Evolutionary conservation across 192 early-diverging fungal species (phyloP).

Genomic region (Geosiphon pyriformis): DNA sequence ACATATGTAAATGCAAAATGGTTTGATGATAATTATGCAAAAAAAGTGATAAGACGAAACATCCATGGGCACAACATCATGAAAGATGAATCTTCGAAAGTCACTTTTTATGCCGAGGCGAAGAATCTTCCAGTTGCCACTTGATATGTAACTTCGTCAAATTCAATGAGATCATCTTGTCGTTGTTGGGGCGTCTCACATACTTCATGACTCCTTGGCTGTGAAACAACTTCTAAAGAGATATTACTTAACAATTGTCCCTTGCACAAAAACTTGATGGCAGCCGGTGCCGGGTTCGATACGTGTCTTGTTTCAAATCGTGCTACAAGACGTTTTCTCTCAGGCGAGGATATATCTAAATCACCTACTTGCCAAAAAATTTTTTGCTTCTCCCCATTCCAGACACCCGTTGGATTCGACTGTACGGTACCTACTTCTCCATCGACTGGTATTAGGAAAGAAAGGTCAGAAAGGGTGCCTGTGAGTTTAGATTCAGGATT

Average conservation of each 20-base stretch:
- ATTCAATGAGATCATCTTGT: neutral
- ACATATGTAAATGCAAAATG: no score
- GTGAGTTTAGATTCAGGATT: slow-evolving; percentile 32
- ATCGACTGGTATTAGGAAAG: slow-evolving; percentile 43
- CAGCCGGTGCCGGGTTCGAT: slow-evolving; percentile 7
- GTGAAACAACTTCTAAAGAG: slow-evolving; percentile 7
- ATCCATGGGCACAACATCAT: no score
- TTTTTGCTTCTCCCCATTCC: slow-evolving; percentile 44
- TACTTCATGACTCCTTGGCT: neutral
- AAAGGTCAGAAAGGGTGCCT: slow-evolving; percentile 31
- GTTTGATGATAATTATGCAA: no score
- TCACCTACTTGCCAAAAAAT: slow-evolving; percentile 47
- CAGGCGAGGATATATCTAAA: slow-evolving; percentile 11
- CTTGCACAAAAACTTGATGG: slow-evolving; percentile 16
- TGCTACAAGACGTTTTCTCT: slow-evolving; percentile 13
- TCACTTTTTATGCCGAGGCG: slow-evolving; percentile 4
- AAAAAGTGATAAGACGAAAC: no score
- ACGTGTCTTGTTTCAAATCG: slow-evolving; percentile 14
- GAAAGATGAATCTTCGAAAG: no score
- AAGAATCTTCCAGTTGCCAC: slow-evolving; percentile 7
- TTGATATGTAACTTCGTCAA: slow-evolving; percentile 1
- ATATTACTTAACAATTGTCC: slow-evolving; percentile 24
- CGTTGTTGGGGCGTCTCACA: neutral
- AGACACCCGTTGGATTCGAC: slow-evolving; percentile 43
- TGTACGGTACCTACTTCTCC: slow-evolving; percentile 42